phyloP scores from a whole-genome alignment of 768 basidiomycete genomes.

The Naganishia antarctica region DNA sequence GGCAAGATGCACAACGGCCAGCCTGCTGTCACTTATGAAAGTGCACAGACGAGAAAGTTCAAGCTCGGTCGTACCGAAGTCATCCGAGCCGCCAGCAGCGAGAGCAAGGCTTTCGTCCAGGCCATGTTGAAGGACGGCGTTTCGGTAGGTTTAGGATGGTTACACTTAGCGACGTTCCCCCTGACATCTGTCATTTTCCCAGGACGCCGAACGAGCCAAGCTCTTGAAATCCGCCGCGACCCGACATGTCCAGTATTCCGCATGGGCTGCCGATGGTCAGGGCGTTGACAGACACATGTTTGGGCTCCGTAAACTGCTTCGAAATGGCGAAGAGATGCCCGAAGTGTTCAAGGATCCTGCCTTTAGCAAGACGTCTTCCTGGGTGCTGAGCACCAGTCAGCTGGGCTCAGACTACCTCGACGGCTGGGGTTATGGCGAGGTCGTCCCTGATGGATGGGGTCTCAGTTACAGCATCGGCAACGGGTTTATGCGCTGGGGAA shows the following conservation, averaged over 20 bases:
- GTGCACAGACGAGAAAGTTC: constrained; percentile 87
- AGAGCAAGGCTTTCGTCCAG: constrained; percentile 78
- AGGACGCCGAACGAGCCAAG: constrained; percentile 59
- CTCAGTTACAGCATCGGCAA: constrained; percentile 84
- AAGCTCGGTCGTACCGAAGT: constrained; percentile 90
- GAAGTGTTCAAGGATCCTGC: constrained; percentile 69
- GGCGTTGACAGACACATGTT: constrained; percentile 95
- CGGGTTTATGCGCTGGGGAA: constrained; percentile 79
- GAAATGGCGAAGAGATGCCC: constrained; percentile 67
- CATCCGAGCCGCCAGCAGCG: constrained; percentile 74
- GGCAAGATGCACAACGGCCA: constrained; percentile 64
- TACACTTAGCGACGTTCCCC: not conserved
- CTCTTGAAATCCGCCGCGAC: constrained; percentile 70
- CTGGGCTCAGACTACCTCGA: constrained; percentile 73
- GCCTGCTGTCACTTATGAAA: constrained; percentile 86
- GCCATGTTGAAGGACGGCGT: constrained; percentile 68
- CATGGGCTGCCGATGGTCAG: constrained; percentile 87
- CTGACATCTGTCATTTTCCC: constrained; percentile 11
- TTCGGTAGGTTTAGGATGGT: constrained; percentile 50
- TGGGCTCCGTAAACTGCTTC: constrained; percentile 77
- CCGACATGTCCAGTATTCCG: constrained; percentile 80
- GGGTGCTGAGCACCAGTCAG: constrained; percentile 91
- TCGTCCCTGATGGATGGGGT: constrained; percentile 87
- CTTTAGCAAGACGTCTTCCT: constrained; percentile 68
- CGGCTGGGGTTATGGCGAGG: constrained; percentile 77